phyloP scores from a whole-genome alignment of 1,139 yeast genomes.

The Eremothecium gossypii region DNA sequence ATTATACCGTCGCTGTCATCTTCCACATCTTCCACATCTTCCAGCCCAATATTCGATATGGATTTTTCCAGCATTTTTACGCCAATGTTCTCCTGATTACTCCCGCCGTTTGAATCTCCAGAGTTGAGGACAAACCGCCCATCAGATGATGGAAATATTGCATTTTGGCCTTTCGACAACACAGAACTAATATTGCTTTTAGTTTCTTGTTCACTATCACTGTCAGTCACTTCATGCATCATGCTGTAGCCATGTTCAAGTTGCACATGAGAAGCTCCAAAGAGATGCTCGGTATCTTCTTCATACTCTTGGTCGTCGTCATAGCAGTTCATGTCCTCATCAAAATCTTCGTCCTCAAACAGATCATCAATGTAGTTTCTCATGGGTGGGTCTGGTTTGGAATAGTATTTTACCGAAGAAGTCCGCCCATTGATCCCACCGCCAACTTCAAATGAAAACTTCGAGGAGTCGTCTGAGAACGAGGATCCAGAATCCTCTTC shows the following conservation, averaged over 20 bases:
- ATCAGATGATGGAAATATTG: too few species aligned
- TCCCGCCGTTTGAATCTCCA: too few species aligned
- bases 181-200: background rate
- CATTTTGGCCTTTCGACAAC: too few species aligned
- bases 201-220: slow-evolving; percentile 9
- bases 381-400: slow-evolving; percentile 24
- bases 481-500: slow-evolving; percentile 7
- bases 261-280: slow-evolving; percentile 31
- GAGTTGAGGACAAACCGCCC: too few species aligned
- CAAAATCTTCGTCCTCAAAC: slow-evolving; percentile 43
- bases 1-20: too few species aligned
- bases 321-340: slow-evolving; percentile 41
- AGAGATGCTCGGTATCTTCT: slow-evolving; percentile 36
- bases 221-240: slow-evolving; percentile 6
- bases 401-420: slow-evolving; percentile 51
- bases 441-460: slow-evolving; percentile 52
- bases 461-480: slow-evolving; percentile 33
- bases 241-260: slow-evolving; percentile 19
- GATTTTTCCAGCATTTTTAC: slow-evolving; percentile 2
- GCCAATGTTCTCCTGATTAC: background rate
- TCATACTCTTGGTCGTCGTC: slow-evolving; percentile 31
- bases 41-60: background rate
- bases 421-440: slow-evolving; percentile 46
- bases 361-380: slow-evolving; percentile 33
- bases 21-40: too few species aligned